Percentiles rank a stretch among this genome's conserved stretches.
Conservation (phyloP, 257 asterid species). For the Catharanthus roseus region DNA sequence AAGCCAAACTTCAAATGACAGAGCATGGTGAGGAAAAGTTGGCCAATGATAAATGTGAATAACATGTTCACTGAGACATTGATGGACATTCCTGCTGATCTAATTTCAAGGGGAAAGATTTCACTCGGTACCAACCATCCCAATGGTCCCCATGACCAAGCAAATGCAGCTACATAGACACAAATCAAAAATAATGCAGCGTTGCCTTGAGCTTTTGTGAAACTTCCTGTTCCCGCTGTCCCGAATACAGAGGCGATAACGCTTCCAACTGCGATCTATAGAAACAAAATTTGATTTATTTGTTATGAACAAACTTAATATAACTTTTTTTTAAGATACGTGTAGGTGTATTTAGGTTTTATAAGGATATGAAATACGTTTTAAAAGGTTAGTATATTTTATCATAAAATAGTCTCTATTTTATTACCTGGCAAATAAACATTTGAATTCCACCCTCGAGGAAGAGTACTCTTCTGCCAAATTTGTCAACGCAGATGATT, state of each 20-base stretch:
- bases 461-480: conserved; percentile 37
- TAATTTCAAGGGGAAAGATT: conserved; percentile 47
- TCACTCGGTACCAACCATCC: conserved; percentile 69
- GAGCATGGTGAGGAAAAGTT: conserved; percentile 36
- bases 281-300: neutral
- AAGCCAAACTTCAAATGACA: conserved; percentile 42
- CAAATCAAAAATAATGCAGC: conserved; percentile 41
- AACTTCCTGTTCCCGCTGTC: conserved; percentile 24
- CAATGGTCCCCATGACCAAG: conserved; percentile 69
- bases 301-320: too few relatives aligned
- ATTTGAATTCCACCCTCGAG: conserved; percentile 46
- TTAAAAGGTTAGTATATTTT: too few relatives aligned
- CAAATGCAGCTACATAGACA: conserved; percentile 48
- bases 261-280: conserved; percentile 22
- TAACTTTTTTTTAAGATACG: neutral
- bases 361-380: too few relatives aligned
- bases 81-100: conserved; percentile 48
- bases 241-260: conserved; percentile 33
- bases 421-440: conserved; percentile 36
- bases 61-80: conserved; percentile 44
- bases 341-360: too few relatives aligned
- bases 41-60: conserved; percentile 45
- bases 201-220: conserved; percentile 30
- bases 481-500: conserved; percentile 31
- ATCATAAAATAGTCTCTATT: too few relatives aligned